Conservation (phyloP, 2,329 filamentous ascomycete species). For the Coniochaeta hoffmannii region DNA sequence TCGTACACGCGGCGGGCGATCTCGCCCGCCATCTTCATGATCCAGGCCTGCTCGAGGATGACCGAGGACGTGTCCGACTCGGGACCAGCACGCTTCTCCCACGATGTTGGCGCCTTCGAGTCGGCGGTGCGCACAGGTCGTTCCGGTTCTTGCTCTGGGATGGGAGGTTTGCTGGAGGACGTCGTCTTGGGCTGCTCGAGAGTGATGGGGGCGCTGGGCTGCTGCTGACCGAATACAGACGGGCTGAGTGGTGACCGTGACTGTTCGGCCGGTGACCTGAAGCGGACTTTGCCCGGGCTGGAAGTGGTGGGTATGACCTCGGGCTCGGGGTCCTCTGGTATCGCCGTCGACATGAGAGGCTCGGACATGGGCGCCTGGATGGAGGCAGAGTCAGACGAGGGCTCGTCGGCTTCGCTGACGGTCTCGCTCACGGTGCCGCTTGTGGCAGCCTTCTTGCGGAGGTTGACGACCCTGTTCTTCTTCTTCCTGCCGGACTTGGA, state of each 20-base stretch:
- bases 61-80: slow-evolving; percentile 45
- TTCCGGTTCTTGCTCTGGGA: slow-evolving; percentile 15
- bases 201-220: slow-evolving; percentile 19
- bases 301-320: slow-evolving; percentile 23
- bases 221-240: slow-evolving; percentile 26
- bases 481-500: slow-evolving; percentile 64
- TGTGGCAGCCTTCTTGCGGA: slow-evolving; percentile 53
- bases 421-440: slow-evolving; percentile 42
- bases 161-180: too few species aligned
- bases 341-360: slow-evolving; percentile 46
- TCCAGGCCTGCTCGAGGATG: slow-evolving; percentile 76
- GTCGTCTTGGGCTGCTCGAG: slow-evolving; percentile 6
- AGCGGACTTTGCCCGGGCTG: slow-evolving; percentile 33
- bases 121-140: background rate
- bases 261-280: slow-evolving; percentile 22
- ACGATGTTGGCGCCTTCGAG: slow-evolving; percentile 21
- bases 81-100: slow-evolving; percentile 18
- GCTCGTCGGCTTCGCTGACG: slow-evolving; percentile 36
- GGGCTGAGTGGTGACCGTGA: slow-evolving; percentile 16
- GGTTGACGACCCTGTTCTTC: slow-evolving; percentile 77
- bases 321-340: slow-evolving; percentile 52
- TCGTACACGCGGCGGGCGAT: slow-evolving; percentile 83
- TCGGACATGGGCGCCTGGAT: slow-evolving; percentile 55
- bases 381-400: slow-evolving; percentile 45
- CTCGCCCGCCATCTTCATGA: slow-evolving; percentile 89